Base-by-base conservation (phyloP, 2,329 filamentous ascomycete genomes). In the Ramichloridium luteum region DNA sequence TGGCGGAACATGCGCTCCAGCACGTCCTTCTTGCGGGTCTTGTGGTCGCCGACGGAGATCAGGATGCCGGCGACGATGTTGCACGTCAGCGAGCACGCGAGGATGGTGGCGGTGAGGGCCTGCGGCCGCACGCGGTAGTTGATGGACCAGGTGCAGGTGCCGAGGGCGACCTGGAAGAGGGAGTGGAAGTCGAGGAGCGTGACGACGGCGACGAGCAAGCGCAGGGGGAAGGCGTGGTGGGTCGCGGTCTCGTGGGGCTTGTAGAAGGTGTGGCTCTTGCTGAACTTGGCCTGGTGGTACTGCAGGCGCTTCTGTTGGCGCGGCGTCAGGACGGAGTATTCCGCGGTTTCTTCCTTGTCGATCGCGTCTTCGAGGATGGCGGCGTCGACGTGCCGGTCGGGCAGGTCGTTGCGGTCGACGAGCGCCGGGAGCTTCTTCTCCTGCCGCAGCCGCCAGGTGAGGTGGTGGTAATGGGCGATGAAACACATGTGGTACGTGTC, bases 401-500 rank as follows among this genome's bases (percentile, higher is more conserved):
- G 78, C 1, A 83, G 60, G 48, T 82, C 77, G 42, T 82, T 82
- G 45, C 74, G 72, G 53, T 83, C 73, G 28, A 67, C 66, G 5
- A 83, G 60, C 4, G 72, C 60, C 0, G 76, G 76, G 1, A 82
- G 62, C 11, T 72, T 64, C 52, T 77, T 72, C 31, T 54, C 40
- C 40, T 73, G 66, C 14, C 79, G 72, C 4, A 54, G 34, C 31
- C 72, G 69, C 74, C 75, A 80, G 3, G 76, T 80, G 28, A 72
- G 51, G 35, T 68, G 65, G 35, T 73, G 74, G 47, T 85, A 88
- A 39, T 77, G 77, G 0, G 77, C 76, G 38, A 92, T 80, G 55
- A 74, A 88, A 25, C 75, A 70, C 80, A 90, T 86, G 55, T 90
- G 83, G 53, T 92, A 92, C 0, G 83, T 90, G 51, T 92, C 83